A percentile compares a stretch with the other conserved stretches of the same genome.
These are phyloP conservation scores for Senna tora DNA, from an alignment of 306 rosid species.

Conservation along the genomic window DNA sequence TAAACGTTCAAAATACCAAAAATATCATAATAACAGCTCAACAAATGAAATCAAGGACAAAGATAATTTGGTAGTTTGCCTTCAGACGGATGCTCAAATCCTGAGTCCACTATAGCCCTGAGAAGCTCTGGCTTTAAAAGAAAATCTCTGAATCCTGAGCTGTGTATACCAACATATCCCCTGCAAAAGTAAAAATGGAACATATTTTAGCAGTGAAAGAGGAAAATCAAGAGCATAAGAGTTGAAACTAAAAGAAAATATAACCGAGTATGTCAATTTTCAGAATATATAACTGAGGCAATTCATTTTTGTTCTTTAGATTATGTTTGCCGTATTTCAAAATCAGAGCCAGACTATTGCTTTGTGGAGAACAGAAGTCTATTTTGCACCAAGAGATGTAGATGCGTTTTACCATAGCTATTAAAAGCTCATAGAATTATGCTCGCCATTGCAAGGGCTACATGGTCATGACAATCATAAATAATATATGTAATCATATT, in stretches of 20 bases:
- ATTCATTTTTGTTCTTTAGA: background rate
- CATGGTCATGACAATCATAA: no score
- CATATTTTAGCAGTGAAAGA: background rate
- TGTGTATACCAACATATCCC: constrained; percentile 87
- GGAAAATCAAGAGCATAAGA: background rate
- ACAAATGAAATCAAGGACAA: background rate
- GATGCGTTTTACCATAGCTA: background rate
- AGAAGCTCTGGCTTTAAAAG: constrained; percentile 86
- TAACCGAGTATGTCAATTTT: background rate
- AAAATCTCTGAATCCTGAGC: constrained; percentile 86
- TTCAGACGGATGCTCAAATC: constrained; percentile 90
- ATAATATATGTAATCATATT: no score
- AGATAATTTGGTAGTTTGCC: constrained; percentile 46
- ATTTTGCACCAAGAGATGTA: background rate
- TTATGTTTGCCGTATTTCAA: background rate
- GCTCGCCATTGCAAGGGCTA: no score
- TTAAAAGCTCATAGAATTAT: background rate
- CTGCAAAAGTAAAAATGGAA: constrained; percentile 33
- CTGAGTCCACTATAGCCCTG: constrained; percentile 80
- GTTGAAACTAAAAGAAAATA: background rate
- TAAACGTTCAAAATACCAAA: background rate
- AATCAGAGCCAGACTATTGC: background rate
- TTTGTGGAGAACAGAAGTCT: background rate
- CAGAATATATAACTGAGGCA: background rate
- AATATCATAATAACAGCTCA: background rate